Base-by-base conservation (phyloP, 257 asterid genomes). In the Nicotiana paniculata region DNA sequence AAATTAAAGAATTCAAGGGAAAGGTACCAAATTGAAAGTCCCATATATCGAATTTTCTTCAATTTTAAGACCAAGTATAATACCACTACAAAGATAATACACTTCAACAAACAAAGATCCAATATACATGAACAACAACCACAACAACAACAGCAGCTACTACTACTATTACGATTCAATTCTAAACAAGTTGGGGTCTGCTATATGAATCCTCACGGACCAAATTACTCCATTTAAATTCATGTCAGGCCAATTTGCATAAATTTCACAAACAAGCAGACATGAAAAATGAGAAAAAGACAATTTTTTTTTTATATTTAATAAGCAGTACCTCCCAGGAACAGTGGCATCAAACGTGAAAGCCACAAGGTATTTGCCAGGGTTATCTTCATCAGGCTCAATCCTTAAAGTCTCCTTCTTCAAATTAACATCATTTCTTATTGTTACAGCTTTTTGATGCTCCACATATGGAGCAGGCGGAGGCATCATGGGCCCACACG, bases 391-490 rank as follows among this genome's bases (percentile, higher is more conserved):
- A 81, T 94, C 99, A 9, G 98, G 93, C 81, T 90, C 98, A 81
- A 96, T 91, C 64, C 93, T 86, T 81, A 94, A 54, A 85, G 97
- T 93, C 86, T 94, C 99, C 91, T 96, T 96, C 91, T 94, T 96
- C 85, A 96, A 77, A 88, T 96, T 96, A 70, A 96, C 98, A 82
- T 94, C 99, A 66, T 96, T 96, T 77, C 98, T 84, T 74, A 96
- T 96, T 65, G 98, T 96, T 32, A 96, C 97, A 80, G 99, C 99
- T 87, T 96, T 96, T 90, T 96, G 99, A 74, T 96, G 98, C 91
- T 96, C 99, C 83, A 96, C 97, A 69, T 88, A 94, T 5, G 95
- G 85, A 18, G 94, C 84, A 39, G 91, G 89, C 0, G 91, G 83
- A 55, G 83, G 97, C 90, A 94, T 83, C 95, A 91, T 83, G 0